These are phyloP conservation scores for Pezicula rhizophila DNA, from an alignment of 2,329 filamentous ascomycete species.

Conservation along the genomic window DNA sequence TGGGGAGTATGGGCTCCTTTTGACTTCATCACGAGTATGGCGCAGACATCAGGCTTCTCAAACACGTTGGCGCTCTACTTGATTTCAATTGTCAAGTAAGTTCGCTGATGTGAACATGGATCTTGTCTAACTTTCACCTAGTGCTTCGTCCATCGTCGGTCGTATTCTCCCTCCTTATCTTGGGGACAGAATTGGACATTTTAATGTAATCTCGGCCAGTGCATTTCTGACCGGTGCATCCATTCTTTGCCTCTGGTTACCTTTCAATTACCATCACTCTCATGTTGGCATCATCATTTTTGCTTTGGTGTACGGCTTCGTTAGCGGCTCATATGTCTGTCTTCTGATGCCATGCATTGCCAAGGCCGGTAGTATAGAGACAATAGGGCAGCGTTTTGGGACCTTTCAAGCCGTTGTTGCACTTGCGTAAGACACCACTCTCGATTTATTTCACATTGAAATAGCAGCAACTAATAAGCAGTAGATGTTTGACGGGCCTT, in stretches of 20 bases:
- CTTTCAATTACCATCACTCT: conserved; percentile 41
- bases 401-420: conserved; percentile 18
- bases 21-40: conserved; percentile 33
- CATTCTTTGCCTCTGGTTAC: conserved; percentile 45
- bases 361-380: conserved; percentile 35
- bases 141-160: conserved; percentile 20
- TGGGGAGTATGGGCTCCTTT: conserved; percentile 47
- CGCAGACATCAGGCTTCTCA: conserved; percentile 37
- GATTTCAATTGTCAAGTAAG: conserved; percentile 40
- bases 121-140: background rate
- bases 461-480: conserved; percentile 39
- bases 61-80: conserved; percentile 40
- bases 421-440: conserved; percentile 51
- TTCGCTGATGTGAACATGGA: background rate
- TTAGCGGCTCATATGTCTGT: conserved; percentile 58
- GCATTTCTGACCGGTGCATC: conserved; percentile 25
- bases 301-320: conserved; percentile 61
- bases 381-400: conserved; percentile 29
- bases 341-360: conserved; percentile 57
- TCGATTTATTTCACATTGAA: background rate
- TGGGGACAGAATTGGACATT: conserved; percentile 22
- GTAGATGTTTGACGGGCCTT: conserved; percentile 54
- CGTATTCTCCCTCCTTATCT: conserved; percentile 21
- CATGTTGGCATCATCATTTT: conserved; percentile 53
- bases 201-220: conserved; percentile 19